Conservation (phyloP, 73 alveolate species). For the Paramecium sexaurelia region DNA sequence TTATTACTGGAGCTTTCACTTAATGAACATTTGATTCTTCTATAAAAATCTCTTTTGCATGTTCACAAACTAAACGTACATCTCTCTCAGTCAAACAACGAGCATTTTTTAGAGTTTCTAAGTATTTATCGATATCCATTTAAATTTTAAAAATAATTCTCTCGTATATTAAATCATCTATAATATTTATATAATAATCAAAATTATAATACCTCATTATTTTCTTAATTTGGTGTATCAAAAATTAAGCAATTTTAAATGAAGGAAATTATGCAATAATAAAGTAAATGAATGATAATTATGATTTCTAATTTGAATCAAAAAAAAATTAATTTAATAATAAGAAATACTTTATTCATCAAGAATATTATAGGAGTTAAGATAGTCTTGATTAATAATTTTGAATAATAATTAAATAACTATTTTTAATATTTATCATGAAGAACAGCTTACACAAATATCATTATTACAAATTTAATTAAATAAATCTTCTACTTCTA, state of each 20-base stretch:
- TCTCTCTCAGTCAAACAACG: conserved; percentile 89
- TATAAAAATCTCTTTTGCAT: conserved; percentile 81
- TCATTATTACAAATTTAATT: conserved; percentile 71
- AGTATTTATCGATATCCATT: conserved; percentile 82
- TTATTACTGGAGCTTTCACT: conserved; percentile 95
- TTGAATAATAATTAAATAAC: no score
- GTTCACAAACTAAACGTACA: conserved; percentile 86
- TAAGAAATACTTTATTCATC: no score
- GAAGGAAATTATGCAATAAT: no score
- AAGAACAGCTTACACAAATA: conserved; percentile 78
- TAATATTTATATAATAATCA: background rate
- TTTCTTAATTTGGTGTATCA: no score
- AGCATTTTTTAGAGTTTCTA: conserved; percentile 81
- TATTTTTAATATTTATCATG: conserved; percentile 60
- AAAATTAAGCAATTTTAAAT: no score
- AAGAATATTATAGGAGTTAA: no score
- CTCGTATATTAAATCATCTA: conserved; percentile 15
- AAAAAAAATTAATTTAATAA: no score
- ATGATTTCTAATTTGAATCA: no score
- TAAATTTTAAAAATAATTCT: background rate
- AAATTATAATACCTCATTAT: background rate
- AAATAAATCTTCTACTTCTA: conserved; percentile 45
- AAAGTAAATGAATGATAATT: no score
- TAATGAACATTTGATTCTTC: conserved; percentile 97
- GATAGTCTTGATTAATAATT: no score